These are phyloP conservation scores for Trichoderma polysporum DNA, from an alignment of 2,329 filamentous ascomycete species.

Conservation along the genomic window DNA sequence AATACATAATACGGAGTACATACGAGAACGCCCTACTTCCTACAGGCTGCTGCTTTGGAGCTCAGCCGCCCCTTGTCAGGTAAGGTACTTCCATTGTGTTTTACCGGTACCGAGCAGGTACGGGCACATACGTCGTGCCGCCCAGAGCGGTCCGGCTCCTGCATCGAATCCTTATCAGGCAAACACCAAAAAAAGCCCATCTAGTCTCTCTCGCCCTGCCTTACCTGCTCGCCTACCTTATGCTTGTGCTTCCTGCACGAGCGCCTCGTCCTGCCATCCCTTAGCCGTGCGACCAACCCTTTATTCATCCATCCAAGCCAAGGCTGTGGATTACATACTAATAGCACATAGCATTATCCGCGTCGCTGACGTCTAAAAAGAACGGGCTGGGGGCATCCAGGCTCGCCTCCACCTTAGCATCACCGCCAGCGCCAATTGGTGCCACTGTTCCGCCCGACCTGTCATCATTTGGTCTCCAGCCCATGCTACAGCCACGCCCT, in stretches of 20 bases:
- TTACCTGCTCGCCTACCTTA: neutral
- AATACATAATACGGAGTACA: neutral
- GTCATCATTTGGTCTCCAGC: slow-evolving; percentile 21
- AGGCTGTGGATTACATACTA: neutral
- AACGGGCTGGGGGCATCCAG: neutral
- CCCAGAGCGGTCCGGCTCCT: slow-evolving; percentile 5
- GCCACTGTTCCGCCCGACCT: slow-evolving; percentile 23
- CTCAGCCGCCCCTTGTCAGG: neutral
- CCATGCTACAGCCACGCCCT: slow-evolving; percentile 22
- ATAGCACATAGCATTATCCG: neutral
- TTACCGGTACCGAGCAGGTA: neutral
- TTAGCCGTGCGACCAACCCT: neutral
- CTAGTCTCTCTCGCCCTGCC: neutral
- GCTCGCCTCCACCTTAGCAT: neutral
- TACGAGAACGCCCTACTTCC: neutral
- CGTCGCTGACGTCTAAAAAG: neutral
- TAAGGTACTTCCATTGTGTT: too few species aligned
- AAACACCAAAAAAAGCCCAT: slow-evolving; percentile 5
- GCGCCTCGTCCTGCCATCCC: neutral
- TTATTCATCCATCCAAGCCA: neutral
- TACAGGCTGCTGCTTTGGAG: neutral
- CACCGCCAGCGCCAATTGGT: slow-evolving; percentile 23
- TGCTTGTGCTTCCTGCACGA: neutral
- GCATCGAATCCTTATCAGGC: slow-evolving; percentile 13
- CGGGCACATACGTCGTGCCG: neutral